phyloP scores from a whole-genome alignment of 108 stramenopile species.

The Fragilaria radians region DNA sequence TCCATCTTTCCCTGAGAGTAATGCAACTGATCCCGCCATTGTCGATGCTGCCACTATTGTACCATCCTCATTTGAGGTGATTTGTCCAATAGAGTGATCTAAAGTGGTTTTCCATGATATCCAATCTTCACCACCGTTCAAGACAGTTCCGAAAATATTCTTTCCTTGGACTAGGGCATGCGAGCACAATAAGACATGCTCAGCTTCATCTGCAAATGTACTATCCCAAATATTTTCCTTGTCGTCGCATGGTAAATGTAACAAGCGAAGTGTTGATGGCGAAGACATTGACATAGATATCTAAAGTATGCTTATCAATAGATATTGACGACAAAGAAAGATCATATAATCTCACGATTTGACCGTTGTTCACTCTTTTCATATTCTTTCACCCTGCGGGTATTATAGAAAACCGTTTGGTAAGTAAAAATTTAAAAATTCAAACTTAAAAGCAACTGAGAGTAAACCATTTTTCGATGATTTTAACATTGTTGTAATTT shows the following conservation, averaged over 20 bases:
- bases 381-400: no score
- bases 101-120: conserved; percentile 34
- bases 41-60: conserved; percentile 52
- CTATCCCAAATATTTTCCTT: background rate
- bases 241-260: background rate
- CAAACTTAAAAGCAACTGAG: no score
- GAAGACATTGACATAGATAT: background rate
- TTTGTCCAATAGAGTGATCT: conserved; percentile 29
- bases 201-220: background rate
- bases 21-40: conserved; percentile 43
- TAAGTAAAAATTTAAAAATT: no score
- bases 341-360: no score
- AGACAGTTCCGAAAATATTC: background rate
- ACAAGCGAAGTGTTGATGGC: background rate
- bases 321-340: no score
- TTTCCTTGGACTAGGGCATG: background rate
- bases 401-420: no score
- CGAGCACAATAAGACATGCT: background rate
- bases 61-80: conserved; percentile 48
- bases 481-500: no score
- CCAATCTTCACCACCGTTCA: conserved; percentile 12
- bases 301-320: no score
- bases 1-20: conserved; percentile 57
- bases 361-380: no score
- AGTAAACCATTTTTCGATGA: no score